Base-by-base conservation (phyloP, 257 asterid genomes). In the Jasminum sambac region DNA sequence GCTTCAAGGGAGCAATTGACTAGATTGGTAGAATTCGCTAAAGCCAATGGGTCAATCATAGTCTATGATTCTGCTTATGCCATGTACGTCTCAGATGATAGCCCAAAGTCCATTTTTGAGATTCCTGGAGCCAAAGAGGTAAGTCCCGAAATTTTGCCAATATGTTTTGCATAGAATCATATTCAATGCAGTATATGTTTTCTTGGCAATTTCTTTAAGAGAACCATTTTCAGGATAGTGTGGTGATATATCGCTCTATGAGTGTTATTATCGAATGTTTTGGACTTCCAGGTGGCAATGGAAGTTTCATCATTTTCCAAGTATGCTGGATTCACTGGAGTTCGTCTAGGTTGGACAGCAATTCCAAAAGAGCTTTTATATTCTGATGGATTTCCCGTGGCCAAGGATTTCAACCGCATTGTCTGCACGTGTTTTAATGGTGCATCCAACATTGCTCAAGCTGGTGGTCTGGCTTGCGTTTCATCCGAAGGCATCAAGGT, bases 71-170 rank as follows among this genome's bases (percentile, higher is more conserved):
- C 99, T 65, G 98, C 98, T n/a, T 95, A 95, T 83, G 98, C 98
- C 16, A 85, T 89, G 99, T 95, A 95, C 40, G 89, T 91, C 68
- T 86, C 98, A 8, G 99, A 94, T 65, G 91, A 91, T 71, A 86
- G 91, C 72, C 98, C 99, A 2, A 80, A 81, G 78, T 91, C 99
- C 71, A 88, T 95, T 69, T 91, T 88, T 71, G 99, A 89, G 80
- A 95, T 91, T 81, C 99, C 98, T 63, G 97, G 98, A 72, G 99
- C 97, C 71, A 88, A 84, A 86, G 97, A 89, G 96, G 98, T 91
- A 67, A 66, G 79, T 76, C 30, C 5, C 16, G 55, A 48, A 46
- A 19, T 41, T 21, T 17, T 23, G 62, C 48, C 40, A 17, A 25
- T 16, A 59, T 52, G 48, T 17, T 62, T 36, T 59, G 36, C 69